A percentile compares a stretch with the other conserved stretches of the same genome.
phyloP scores from a whole-genome alignment of 495 filamentous ascomycete genomes.

The Eremomyces bilateralis region DNA sequence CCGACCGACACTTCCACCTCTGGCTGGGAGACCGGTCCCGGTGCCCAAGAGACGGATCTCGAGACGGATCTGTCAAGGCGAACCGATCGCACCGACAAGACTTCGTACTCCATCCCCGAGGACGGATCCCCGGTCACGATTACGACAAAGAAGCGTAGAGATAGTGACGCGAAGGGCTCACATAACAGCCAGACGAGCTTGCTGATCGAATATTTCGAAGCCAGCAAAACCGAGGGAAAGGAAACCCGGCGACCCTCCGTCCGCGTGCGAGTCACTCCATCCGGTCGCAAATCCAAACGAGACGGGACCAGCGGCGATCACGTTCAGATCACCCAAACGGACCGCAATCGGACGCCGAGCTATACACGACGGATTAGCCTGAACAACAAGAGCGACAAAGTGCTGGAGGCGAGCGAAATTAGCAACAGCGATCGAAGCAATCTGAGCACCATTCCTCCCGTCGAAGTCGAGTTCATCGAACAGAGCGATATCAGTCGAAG shows the following conservation, averaged over 20 bases:
- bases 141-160: slow-evolving; percentile 30
- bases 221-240: slow-evolving; percentile 38
- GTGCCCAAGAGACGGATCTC: slow-evolving; percentile 30
- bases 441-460: slow-evolving; percentile 40
- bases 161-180: slow-evolving; percentile 18
- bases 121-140: slow-evolving; percentile 90
- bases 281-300: slow-evolving; percentile 29
- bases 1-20: background rate
- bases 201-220: slow-evolving; percentile 96
- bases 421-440: slow-evolving; percentile 52
- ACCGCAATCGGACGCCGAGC: slow-evolving; percentile 39
- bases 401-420: slow-evolving; percentile 29
- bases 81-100: slow-evolving; percentile 59
- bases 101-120: slow-evolving; percentile 79
- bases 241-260: slow-evolving; percentile 63
- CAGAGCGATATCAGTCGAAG: slow-evolving; percentile 34
- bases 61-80: slow-evolving; percentile 56
- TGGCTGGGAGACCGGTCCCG: background rate
- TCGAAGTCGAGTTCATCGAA: slow-evolving; percentile 66
- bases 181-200: slow-evolving; percentile 71
- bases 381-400: slow-evolving; percentile 24
- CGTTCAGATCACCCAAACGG: slow-evolving; percentile 63
- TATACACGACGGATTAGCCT: slow-evolving; percentile 43
- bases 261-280: slow-evolving; percentile 78
- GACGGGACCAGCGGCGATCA: slow-evolving; percentile 31